Evolutionary conservation across 805 yeast species (phyloP), one percentile per base, ranked within the genome.

Genomic region (Yarrowia porcina): DNA sequence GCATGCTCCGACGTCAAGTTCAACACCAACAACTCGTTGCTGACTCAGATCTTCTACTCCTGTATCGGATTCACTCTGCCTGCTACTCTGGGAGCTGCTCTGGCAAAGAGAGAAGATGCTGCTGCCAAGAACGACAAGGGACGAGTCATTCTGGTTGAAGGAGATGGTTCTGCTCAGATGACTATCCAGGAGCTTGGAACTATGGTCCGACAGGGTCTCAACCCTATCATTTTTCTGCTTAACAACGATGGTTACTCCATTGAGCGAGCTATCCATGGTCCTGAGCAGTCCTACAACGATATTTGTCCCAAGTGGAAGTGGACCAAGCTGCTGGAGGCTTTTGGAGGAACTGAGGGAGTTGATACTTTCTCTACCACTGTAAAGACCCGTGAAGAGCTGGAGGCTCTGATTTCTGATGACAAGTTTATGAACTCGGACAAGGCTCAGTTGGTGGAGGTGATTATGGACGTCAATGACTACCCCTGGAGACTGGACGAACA

Each of bases 81-180:
- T 2, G 88, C 92, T 11, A 81, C 94, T 4, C 80, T 92, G 64
- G 97, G 97, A 56, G 88, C 86, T 25, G 85, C 89, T 18, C 76
- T 89, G 63, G 97, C 93, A 0, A 77, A 82, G 75, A 78, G 80
- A 57, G 73, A 70, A 54, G 70, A 68, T 44, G 59, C 59, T 17
- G 59, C 38, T 18, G 44, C 42, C 33, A 75, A 77, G 10, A 66
- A 68, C 12, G 69, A 69, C 41, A 66, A 69, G 49, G 80, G 85
- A 32, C 82, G 96, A 69, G 79, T 91, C 49, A 78, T 90, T 20
- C 77, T 91, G 23, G 75, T 90, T 17, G 91, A 89, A 77, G 97
- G 97, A 63, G 97, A 92, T 73, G 97, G 97, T 1, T 86, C 96
- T 2, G 93, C 97, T 1, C 96, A 90, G 77, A 89, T 92, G 96